A percentile compares a stretch with the other conserved stretches of the same genome.
phyloP scores from a whole-genome alignment of 306 rosid genomes.

The Pyrus communis region DNA sequence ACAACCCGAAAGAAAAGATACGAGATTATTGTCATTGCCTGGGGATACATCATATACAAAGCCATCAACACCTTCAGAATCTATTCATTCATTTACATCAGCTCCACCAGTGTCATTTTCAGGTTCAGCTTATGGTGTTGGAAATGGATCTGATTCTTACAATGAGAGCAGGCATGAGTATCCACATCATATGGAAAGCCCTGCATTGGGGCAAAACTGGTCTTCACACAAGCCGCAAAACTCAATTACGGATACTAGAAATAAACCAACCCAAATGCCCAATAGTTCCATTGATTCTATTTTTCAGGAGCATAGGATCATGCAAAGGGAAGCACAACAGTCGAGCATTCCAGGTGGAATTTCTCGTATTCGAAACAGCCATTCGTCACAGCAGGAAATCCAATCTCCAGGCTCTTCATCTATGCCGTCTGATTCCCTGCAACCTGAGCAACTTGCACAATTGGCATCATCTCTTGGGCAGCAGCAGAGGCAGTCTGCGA shows the following conservation, averaged over 20 bases:
- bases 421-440: slow-evolving; percentile 40
- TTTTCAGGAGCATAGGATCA: slow-evolving; percentile 32
- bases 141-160: slow-evolving; percentile 30
- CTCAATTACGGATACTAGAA: slow-evolving; percentile 33
- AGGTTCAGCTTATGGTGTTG: slow-evolving; percentile 31
- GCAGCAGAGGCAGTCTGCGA: slow-evolving; percentile 61
- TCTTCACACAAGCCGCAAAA: slow-evolving; percentile 46
- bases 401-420: slow-evolving; percentile 38
- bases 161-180: slow-evolving; percentile 45
- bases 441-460: slow-evolving; percentile 75
- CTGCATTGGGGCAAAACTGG: slow-evolving; percentile 38
- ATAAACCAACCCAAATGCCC: slow-evolving; percentile 31
- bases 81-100: slow-evolving; percentile 30
- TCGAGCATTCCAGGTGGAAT: slow-evolving; percentile 31
- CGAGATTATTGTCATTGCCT: slow-evolving; percentile 26
- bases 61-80: slow-evolving; percentile 27
- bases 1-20: slow-evolving; percentile 43
- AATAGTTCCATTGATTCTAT: slow-evolving; percentile 33
- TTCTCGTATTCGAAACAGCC: slow-evolving; percentile 34
- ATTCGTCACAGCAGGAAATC: slow-evolving; percentile 30
- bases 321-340: slow-evolving; percentile 35
- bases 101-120: slow-evolving; percentile 30
- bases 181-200: slow-evolving; percentile 40
- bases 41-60: slow-evolving; percentile 38
- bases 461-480: slow-evolving; percentile 71